phyloP scores from a whole-genome alignment of 345 rosid genomes.

The Draba incana region DNA sequence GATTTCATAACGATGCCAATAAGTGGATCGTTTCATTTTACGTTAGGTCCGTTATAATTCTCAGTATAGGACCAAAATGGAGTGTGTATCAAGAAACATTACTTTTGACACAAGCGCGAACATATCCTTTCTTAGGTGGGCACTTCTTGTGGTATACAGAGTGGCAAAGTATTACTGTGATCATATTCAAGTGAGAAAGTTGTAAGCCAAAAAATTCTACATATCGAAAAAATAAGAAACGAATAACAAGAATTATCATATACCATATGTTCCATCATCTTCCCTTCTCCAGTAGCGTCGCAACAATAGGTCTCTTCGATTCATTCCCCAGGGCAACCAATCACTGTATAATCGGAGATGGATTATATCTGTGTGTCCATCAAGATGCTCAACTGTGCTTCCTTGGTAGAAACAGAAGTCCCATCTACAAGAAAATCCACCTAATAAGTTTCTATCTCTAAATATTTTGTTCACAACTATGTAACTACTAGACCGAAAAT shows the following conservation, averaged over 20 bases:
- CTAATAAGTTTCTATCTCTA: background rate
- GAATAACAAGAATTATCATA: slow-evolving; percentile 34
- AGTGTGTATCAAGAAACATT: slow-evolving; percentile 40
- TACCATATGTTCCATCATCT: slow-evolving; percentile 97
- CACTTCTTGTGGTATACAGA: slow-evolving; percentile 85
- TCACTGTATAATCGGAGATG: slow-evolving; percentile 64
- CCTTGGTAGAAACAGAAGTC: slow-evolving; percentile 80
- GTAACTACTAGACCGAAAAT: background rate
- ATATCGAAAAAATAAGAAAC: background rate
- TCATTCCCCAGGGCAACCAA: slow-evolving; percentile 92
- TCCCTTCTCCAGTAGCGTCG: slow-evolving; percentile 97
- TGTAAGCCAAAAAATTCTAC: slow-evolving; percentile 6
- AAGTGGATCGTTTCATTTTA: background rate
- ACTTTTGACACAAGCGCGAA: slow-evolving; percentile 92
- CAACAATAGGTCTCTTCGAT: slow-evolving; percentile 72
- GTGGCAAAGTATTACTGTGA: slow-evolving; percentile 84
- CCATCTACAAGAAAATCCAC: slow-evolving; percentile 62
- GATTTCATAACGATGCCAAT: background rate
- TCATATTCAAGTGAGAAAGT: slow-evolving; percentile 22
- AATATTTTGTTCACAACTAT: background rate
- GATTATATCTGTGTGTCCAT: slow-evolving; percentile 90
- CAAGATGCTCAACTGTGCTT: slow-evolving; percentile 81
- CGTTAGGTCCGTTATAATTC: background rate
- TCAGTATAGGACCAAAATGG: background rate
- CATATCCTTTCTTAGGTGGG: slow-evolving; percentile 69